Percentiles rank a stretch among this genome's conserved stretches.
These are phyloP conservation scores for Ophiostoma sp. DNA, from an alignment of 2,329 filamentous ascomycete genomes.

Conservation along the genomic window DNA sequence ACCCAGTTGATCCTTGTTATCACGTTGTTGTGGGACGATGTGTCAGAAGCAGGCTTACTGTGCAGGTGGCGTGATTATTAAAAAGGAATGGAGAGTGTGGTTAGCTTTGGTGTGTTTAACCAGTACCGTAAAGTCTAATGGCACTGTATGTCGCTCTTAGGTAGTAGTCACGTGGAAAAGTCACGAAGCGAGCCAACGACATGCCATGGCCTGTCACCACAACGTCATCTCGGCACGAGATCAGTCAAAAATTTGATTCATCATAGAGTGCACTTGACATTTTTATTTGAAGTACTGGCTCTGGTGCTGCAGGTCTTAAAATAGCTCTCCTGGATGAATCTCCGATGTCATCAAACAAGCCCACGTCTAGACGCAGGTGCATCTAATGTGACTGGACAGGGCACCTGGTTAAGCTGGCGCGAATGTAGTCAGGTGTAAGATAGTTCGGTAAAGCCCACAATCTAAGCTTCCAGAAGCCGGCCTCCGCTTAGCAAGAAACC, in stretches of 20 bases:
- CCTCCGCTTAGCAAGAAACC: too few species aligned
- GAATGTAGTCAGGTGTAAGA: too few species aligned
- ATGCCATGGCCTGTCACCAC: not conserved
- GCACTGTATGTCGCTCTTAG: not conserved
- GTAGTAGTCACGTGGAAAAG: not conserved
- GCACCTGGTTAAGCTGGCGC: too few species aligned
- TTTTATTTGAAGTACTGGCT: too few species aligned
- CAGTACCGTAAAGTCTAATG: not conserved
- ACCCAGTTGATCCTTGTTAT: not conserved
- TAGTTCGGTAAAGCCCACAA: too few species aligned
- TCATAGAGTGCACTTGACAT: too few species aligned
- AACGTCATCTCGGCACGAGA: not conserved
- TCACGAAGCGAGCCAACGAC: not conserved
- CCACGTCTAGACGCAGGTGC: too few species aligned
- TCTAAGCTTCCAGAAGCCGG: too few species aligned
- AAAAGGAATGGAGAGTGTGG: not conserved
- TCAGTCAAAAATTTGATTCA: not conserved
- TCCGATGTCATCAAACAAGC: too few species aligned
- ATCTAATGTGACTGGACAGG: too few species aligned
- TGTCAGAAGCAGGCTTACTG: not conserved
- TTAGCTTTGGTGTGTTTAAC: not conserved
- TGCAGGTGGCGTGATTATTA: not conserved
- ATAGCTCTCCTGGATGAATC: too few species aligned
- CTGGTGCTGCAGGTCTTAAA: too few species aligned
- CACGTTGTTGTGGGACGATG: constrained; percentile 4